Evolutionary conservation across 768 basidiomycete species (phyloP), one percentile per base, ranked within the genome.

Genomic region (Serendipita vermifera): DNA sequence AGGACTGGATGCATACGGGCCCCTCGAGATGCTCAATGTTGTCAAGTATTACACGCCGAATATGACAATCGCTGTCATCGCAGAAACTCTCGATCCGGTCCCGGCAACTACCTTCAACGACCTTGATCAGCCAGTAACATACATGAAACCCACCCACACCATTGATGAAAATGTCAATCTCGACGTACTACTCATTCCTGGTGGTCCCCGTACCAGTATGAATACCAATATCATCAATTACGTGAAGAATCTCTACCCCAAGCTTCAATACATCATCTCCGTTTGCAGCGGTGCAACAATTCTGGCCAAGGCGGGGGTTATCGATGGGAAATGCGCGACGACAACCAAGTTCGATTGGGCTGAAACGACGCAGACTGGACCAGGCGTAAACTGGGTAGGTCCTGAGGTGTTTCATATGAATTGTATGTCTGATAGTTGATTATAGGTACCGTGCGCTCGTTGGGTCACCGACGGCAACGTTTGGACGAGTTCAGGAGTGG

Each of bases 381-480:
- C 56, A 20, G 51, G 51, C 15, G 56, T 53, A 14, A 46, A 57
- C 20, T 57, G 56, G 56, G 56, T 35, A 31, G 15, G 20, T 22
- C 24, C 41, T 22, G 41, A 27, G 13, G 20, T 26, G 9, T 51
- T 3, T n/a, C n/a, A n/a, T n/a, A n/a, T 22, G 41, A 27, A 13
- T 22, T 26, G 9, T 51, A 2, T n/a, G n/a, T 7, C 22, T 29
- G 7, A 26, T 17, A 36, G 35, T n/a, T 36, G n/a, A 36, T 36
- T n/a, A n/a, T 36, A 36, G 35, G 66, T 75, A 26, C 55, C 70
- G 0, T 68, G 68, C 33, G 76, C 75, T 5, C 66, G 75, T 13
- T 77, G 75, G 75, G 73, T 76, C 0, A 70, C 69, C 1, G 72
- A 74, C 61, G 75, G 71, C 6, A 76, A 76, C 57, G 64, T 75